Conservation (phyloP, 164 flowering plant genomes). For the Taxillus chinensis region DNA sequence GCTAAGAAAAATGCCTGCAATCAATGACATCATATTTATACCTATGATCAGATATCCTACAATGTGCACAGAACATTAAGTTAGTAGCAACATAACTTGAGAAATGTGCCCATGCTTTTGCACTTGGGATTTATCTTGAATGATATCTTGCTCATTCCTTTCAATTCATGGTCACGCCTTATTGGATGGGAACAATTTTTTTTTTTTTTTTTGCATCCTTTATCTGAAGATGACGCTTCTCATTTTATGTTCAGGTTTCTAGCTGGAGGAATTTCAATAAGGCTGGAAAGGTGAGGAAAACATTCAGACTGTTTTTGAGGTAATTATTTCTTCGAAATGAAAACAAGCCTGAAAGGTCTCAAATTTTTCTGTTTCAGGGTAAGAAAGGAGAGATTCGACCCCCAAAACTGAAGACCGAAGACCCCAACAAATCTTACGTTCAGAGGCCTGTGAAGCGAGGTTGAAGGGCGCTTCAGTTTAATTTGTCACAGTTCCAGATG, state of each 20-base stretch:
- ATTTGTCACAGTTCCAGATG: too few relatives aligned
- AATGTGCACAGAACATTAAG: too few relatives aligned
- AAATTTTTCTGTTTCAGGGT: slow-evolving; percentile 30
- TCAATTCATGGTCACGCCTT: too few relatives aligned
- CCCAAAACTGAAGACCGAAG: slow-evolving; percentile 97
- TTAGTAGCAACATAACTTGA: too few relatives aligned
- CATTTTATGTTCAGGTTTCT: slow-evolving; percentile 57
- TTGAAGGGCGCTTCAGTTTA: background rate
- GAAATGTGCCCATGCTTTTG: too few relatives aligned
- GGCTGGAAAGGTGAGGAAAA: slow-evolving; percentile 75
- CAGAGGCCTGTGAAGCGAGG: slow-evolving; percentile 95
- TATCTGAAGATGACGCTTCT: background rate
- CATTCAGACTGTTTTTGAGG: background rate
- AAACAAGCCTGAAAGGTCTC: background rate
- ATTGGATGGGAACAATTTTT: too few relatives aligned
- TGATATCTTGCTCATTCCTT: too few relatives aligned
- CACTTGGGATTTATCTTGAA: too few relatives aligned
- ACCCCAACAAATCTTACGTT: slow-evolving; percentile 96
- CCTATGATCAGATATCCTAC: too few relatives aligned
- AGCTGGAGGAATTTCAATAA: slow-evolving; percentile 99
- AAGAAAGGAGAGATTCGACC: slow-evolving; percentile 96
- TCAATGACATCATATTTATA: too few relatives aligned
- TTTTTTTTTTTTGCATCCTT: too few relatives aligned
- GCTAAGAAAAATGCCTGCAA: too few relatives aligned
- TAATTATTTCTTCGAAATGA: background rate